These are phyloP conservation scores for Claviceps lovelessii DNA, from an alignment of 2,329 filamentous ascomycete species.

Conservation along the genomic window DNA sequence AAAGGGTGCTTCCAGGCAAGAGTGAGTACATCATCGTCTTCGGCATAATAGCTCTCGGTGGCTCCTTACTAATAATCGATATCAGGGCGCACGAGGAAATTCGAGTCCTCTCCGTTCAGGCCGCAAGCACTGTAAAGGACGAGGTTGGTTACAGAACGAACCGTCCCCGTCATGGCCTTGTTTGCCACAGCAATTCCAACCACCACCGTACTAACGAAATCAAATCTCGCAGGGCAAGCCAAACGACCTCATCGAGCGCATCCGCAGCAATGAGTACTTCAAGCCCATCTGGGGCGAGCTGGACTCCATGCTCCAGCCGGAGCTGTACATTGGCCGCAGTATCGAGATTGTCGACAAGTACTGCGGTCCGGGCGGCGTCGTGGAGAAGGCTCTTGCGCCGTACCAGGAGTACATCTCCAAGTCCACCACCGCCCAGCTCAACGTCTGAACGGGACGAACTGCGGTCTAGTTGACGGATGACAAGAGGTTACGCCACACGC, in stretches of 20 bases:
- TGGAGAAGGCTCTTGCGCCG: constrained; percentile 24
- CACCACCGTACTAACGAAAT: neutral
- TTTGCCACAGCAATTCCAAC: neutral
- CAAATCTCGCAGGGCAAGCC: constrained; percentile 36
- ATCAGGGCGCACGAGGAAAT: constrained; percentile 63
- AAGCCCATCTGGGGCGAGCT: constrained; percentile 54
- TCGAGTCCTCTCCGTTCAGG: constrained; percentile 66
- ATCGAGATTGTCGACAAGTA: constrained; percentile 31
- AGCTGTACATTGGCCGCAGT: constrained; percentile 33
- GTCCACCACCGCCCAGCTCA: constrained; percentile 4
- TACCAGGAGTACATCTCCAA: constrained; percentile 23
- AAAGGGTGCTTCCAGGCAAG: constrained; percentile 58
- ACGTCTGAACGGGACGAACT: neutral
- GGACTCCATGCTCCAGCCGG: constrained; percentile 51
- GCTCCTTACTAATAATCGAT: neutral
- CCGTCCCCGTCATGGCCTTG: neutral
- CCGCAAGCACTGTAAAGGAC: constrained; percentile 43
- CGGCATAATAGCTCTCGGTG: neutral
- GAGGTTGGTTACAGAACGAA: constrained; percentile 13
- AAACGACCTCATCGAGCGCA: constrained; percentile 72
- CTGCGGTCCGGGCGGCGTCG: constrained; percentile 24
- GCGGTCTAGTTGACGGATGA: too few species aligned
- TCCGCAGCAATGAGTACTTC: constrained; percentile 62
- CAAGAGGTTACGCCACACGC: too few species aligned
- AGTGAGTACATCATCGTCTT: constrained; percentile 18